These are phyloP conservation scores for Phoenix roebelenii DNA, from an alignment of 176 grass and related monocot genomes.

Conservation along the genomic window DNA sequence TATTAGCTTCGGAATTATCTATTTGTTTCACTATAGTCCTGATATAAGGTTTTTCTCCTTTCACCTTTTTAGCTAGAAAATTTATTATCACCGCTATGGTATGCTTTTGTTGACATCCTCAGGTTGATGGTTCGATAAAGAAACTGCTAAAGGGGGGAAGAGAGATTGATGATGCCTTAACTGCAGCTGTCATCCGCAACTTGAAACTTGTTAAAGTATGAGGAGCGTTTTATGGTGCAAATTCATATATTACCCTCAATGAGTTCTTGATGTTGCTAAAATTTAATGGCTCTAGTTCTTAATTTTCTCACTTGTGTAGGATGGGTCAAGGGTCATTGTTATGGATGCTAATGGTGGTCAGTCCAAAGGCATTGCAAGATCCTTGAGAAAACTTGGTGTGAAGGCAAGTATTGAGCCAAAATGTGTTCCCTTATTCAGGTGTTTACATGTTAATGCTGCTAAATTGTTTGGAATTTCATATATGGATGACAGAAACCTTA, in stretches of 20 bases:
- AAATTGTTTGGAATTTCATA: background rate
- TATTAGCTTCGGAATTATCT: no score
- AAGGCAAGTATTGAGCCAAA: slow-evolving; percentile 41
- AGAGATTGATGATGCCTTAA: slow-evolving; percentile 64
- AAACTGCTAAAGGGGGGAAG: slow-evolving; percentile 68
- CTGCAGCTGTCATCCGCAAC: slow-evolving; percentile 78
- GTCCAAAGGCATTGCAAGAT: slow-evolving; percentile 86
- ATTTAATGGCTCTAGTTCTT: background rate
- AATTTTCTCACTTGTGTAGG: slow-evolving; percentile 32
- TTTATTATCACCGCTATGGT: background rate
- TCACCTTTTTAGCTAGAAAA: no score
- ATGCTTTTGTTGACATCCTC: slow-evolving; percentile 23
- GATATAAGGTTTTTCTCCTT: no score
- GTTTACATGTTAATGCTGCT: no score
- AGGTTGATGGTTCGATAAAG: slow-evolving; percentile 65
- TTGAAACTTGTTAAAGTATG: slow-evolving; percentile 84
- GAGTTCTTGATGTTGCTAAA: no score
- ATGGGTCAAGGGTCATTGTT: slow-evolving; percentile 76
- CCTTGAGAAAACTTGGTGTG: slow-evolving; percentile 80
- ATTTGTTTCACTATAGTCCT: no score
- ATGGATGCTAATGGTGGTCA: slow-evolving; percentile 73
- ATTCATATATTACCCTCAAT: no score
- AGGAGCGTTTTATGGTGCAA: no score
- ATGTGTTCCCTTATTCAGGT: no score
- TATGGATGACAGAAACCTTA: slow-evolving; percentile 37